These are phyloP conservation scores for Letharia columbiana DNA, from an alignment of 495 filamentous ascomycete species.

Conservation along the genomic window DNA sequence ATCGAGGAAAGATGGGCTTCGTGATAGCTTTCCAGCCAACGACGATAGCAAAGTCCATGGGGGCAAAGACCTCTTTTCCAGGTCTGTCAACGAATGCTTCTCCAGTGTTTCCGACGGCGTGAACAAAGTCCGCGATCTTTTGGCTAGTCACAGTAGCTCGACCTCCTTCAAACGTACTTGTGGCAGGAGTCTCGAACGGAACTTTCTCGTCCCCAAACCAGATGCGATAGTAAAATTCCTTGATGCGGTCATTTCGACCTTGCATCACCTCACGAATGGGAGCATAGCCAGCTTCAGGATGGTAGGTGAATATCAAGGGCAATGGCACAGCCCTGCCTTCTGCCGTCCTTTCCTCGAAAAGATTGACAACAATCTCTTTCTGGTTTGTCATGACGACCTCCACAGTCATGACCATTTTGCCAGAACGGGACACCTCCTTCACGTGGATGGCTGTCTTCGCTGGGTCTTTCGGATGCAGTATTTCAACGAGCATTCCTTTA, in stretches of 20 bases:
- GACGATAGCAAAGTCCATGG: slow-evolving; percentile 99
- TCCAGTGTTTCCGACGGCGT: slow-evolving; percentile 94
- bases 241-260: slow-evolving; percentile 88
- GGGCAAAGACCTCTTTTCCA: slow-evolving; percentile 87
- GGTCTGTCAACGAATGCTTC: slow-evolving; percentile 98
- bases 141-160: slow-evolving; percentile 75
- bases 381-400: slow-evolving; percentile 67
- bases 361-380: slow-evolving; percentile 70
- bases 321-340: slow-evolving; percentile 68
- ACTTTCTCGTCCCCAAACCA: slow-evolving; percentile 88
- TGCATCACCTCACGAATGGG: slow-evolving; percentile 95
- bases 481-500: slow-evolving; percentile 79
- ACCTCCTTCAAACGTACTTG: slow-evolving; percentile 82
- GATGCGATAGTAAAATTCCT: slow-evolving; percentile 92
- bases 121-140: slow-evolving; percentile 94
- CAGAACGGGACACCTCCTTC: slow-evolving; percentile 54
- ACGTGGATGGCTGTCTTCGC: slow-evolving; percentile 72
- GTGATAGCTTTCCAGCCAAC: slow-evolving; percentile 99
- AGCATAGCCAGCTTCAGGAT: slow-evolving; percentile 87
- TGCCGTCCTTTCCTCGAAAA: slow-evolving; percentile 85
- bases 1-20: slow-evolving; percentile 93
- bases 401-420: slow-evolving; percentile 71
- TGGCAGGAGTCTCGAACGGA: slow-evolving; percentile 75
- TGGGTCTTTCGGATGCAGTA: slow-evolving; percentile 68
- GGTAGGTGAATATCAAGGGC: slow-evolving; percentile 79